Evolutionary conservation across 768 basidiomycete species (phyloP).

Genomic region (Sarcodon sp.): DNA sequence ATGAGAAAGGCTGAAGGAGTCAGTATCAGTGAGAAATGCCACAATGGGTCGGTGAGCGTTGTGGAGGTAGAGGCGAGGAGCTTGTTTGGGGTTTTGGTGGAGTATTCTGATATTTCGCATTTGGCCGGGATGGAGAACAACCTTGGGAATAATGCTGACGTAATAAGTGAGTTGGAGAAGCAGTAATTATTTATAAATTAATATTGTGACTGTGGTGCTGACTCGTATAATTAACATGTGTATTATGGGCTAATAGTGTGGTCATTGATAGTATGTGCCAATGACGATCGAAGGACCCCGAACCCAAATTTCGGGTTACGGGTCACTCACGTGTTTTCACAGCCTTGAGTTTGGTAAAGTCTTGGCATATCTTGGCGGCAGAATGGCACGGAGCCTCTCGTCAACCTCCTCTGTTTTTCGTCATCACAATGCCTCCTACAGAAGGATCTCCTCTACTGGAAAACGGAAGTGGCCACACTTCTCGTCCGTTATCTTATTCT

Average conservation of each 20-base stretch:
- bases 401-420: conserved; percentile 1
- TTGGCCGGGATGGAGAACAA: conserved; percentile 16
- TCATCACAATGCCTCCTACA: conserved; percentile 14
- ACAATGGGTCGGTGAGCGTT: conserved; percentile 45
- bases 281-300: no score
- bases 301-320: no score
- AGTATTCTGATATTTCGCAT: conserved; percentile 46
- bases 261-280: no score
- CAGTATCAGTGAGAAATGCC: conserved; percentile 19
- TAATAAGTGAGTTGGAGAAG: no score
- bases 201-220: no score
- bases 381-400: conserved; percentile 3
- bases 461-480: conserved; percentile 20
- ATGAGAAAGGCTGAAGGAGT: conserved; percentile 14
- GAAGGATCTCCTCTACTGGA: conserved; percentile 39
- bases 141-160: no score
- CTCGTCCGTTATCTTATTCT: conserved; percentile 13
- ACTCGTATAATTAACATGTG: no score
- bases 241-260: no score
- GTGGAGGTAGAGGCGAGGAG: conserved; percentile 33
- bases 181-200: no score
- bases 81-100: conserved; percentile 27
- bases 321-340: no score
- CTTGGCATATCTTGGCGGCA: background rate
- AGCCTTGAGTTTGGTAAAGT: no score